Evolutionary conservation across 2,329 filamentous ascomycete species (phyloP).

Genomic region (Ophiostoma montium): DNA sequence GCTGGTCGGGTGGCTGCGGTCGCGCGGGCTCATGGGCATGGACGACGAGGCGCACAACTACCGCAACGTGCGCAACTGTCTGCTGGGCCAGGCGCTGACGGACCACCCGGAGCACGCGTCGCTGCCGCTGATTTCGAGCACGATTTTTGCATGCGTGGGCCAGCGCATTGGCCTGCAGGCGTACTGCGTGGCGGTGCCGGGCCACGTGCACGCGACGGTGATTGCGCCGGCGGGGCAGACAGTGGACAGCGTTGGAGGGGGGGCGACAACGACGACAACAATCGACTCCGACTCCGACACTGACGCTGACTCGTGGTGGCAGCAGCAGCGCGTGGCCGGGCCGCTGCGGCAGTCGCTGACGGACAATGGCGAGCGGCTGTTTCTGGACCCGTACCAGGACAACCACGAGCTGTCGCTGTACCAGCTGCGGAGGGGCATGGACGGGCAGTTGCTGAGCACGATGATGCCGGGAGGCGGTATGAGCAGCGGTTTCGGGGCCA

Average conservation of each 20-base stretch:
- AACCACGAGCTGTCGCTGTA: constrained; percentile 49
- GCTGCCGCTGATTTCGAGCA: constrained; percentile 71
- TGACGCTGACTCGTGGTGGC: too few species aligned
- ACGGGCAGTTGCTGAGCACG: constrained; percentile 27
- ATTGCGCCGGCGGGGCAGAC: constrained; percentile 44
- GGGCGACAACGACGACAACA: too few species aligned
- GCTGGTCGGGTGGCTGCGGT: constrained; percentile 55
- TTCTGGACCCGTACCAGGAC: constrained; percentile 67
- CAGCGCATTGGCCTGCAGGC: constrained; percentile 61
- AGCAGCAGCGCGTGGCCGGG: neutral
- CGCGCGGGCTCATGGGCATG: constrained; percentile 55
- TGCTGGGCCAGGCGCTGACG: constrained; percentile 68
- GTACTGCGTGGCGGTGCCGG: constrained; percentile 67
- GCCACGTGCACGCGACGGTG: constrained; percentile 73
- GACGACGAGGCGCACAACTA: constrained; percentile 52
- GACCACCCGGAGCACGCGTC: constrained; percentile 60
- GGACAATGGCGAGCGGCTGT: constrained; percentile 44
- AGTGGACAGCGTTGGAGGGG: constrained; percentile 36
- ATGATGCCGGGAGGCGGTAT: neutral
- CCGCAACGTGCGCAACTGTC: constrained; percentile 70
- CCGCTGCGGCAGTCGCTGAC: neutral
- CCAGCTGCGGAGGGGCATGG: constrained; percentile 46
- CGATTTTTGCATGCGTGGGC: constrained; percentile 74
- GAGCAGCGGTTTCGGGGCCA: neutral
- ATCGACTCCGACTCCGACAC: too few species aligned